Evolutionary conservation across 2,329 filamentous ascomycete species (phyloP), one percentile per base, ranked within the genome.

Genomic region (Sclerotinia nivalis): DNA sequence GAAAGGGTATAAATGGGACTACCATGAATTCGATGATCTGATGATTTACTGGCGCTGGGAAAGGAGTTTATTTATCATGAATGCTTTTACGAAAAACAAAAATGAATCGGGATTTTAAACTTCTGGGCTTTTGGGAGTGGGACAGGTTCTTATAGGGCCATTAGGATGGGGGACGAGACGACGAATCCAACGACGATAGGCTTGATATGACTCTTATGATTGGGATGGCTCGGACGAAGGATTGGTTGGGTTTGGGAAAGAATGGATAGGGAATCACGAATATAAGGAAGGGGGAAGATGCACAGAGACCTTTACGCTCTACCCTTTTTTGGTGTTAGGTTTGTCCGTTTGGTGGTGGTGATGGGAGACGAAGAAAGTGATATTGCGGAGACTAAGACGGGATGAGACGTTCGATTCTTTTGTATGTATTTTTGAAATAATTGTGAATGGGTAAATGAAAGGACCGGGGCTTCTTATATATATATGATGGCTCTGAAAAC

Each of bases 391-490:
- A 40, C n/a, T 40, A 34, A 52, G 61, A 64, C 40, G 61, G 31
- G 61, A 64, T 22, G 61, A 64, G n/a, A 52, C 50, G 31, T 64
- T 52, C 61, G 31, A 64, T 64, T 64, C 61, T 64, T 64, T 25
- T 64, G 61, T 64, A 64, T 64, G 45, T 64, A 64, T 64, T 64
- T 59, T 64, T 64, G 61, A 64, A 64, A 50, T 64, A 64, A 40
- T 64, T 40, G 47, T 64, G 61, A 52, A 52, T 28, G 47, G 37
- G 31, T 64, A 52, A 64, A 64, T 40, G 45, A 28, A 64, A 40
- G 31, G 31, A 47, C 8, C 55, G 22, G 22, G 37, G 20, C 31
- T 64, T 64, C 15, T 37, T 45, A 59, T 49, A 18, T 34, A n/a
- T 61, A 22, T 7, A 12, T 50, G 31, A 40, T 40, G 13, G 22